Base-by-base conservation (phyloP, 352 stramenopile species). In the Saprolegnia diclina region DNA sequence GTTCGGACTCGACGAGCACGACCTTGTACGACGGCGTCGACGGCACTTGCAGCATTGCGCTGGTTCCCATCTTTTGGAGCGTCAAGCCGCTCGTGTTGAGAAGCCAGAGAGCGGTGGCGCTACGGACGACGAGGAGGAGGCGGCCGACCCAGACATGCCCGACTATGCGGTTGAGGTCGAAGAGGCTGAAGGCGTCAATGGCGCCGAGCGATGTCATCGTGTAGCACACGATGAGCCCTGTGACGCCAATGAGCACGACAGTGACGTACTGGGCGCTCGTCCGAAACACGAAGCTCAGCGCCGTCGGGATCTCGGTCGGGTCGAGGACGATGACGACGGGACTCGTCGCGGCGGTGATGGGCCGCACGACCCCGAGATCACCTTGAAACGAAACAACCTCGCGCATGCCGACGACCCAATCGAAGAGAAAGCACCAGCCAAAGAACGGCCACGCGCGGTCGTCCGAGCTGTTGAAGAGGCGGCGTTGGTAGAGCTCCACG, bases 391-490 rank as follows among this genome's bases (percentile, higher is more conserved):
- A 14, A 11, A 67, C 26, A 11, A 67, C 61, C 40, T 67, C 61
- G 19, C 61, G 61, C 11, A 46, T 24, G 38, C 22, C 50, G 10
- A 29, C 6, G 61, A 59, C 50, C 61, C 61, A 67, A 11, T 67
- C 61, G n/a, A 59, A 57, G 13, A 67, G 50, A 3, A 42, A 61
- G 18, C 18, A 48, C 61, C 61, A 67, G 5, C 18, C 38, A 37
- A 57, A 67, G 40, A 57, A 67, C n/a, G 22, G 11, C 57, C 57
- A 65, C 26, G 61, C 44, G 11, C 61, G 61, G 21, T 67, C 38
- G 22, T 22, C 38, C 38, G 38, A 29, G 18, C 11, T 11, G 24
- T 67, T 40, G 16, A 67, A 21, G 6, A 67, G 11, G 29, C 35
- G 14, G 13, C 46, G 24, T 11, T 21, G 37, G 44, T 57, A 67